These are phyloP conservation scores for Nicotiana tabacum DNA, from an alignment of 257 asterid species.

Conservation along the genomic window DNA sequence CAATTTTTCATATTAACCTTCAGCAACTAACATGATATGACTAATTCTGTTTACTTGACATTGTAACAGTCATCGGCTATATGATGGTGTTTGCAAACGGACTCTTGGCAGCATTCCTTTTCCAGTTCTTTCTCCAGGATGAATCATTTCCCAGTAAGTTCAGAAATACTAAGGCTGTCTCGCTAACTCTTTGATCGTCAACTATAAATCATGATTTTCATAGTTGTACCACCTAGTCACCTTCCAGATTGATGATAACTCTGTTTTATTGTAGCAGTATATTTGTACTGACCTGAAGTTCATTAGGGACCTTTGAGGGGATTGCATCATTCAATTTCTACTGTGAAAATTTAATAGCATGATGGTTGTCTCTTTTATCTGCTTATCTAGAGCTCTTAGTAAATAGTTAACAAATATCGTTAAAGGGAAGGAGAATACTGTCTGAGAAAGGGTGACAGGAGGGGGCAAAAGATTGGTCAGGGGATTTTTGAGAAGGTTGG, in stretches of 20 bases:
- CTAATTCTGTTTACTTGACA: slow-evolving; percentile 3
- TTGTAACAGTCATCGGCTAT: slow-evolving; percentile 75
- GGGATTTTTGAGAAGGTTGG: background rate
- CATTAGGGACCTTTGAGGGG: background rate
- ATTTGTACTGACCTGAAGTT: background rate
- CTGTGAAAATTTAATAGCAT: background rate
- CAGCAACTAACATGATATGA: background rate
- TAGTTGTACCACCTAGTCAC: background rate
- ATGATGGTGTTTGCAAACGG: slow-evolving; percentile 82
- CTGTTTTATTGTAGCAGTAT: background rate
- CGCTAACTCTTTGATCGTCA: background rate
- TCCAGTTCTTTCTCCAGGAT: slow-evolving; percentile 84
- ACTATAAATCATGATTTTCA: slow-evolving; percentile 3
- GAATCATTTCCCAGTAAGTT: slow-evolving; percentile 87
- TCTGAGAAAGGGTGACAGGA: background rate
- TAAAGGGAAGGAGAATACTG: background rate
- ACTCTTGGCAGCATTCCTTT: slow-evolving; percentile 88
- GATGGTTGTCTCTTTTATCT: slow-evolving; percentile 4
- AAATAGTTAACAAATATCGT: background rate
- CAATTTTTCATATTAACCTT: background rate
- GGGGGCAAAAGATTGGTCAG: background rate
- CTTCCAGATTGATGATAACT: background rate
- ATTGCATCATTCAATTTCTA: background rate
- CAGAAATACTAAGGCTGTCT: background rate
- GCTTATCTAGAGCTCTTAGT: background rate